phyloP scores from a whole-genome alignment of 2,329 filamentous ascomycete species.

The Fusarium hainanense region DNA sequence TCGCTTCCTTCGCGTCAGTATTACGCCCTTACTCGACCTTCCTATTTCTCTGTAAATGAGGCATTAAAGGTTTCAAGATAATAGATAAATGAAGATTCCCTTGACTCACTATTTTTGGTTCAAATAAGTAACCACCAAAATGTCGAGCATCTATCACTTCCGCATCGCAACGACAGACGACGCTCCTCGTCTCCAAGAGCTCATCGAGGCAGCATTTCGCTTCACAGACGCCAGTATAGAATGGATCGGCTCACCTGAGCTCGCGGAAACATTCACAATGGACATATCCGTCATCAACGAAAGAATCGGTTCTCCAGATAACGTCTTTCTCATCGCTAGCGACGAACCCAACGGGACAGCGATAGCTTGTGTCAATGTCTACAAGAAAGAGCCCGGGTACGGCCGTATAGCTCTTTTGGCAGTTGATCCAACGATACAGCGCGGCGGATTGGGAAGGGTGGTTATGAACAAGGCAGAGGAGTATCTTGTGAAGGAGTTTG shows the following conservation, averaged over 20 bases:
- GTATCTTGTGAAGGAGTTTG: conserved; percentile 47
- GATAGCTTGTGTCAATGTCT: conserved; percentile 47
- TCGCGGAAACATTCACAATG: conserved; percentile 77
- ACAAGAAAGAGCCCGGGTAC: conserved; percentile 36
- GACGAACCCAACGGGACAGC: conserved; percentile 22
- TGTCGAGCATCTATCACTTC: conserved; percentile 47
- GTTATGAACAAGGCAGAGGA: conserved; percentile 49
- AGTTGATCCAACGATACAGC: conserved; percentile 48
- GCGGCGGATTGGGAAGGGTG: conserved; percentile 49
- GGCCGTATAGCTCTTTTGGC: conserved; percentile 52
- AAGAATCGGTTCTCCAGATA: conserved; percentile 51
- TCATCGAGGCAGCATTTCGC: conserved; percentile 56
- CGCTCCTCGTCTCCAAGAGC: conserved; percentile 49
- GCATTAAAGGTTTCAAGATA: conserved; percentile 13
- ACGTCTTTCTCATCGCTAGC: conserved; percentile 48
- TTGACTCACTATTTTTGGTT: too few species aligned
- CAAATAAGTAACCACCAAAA: neutral
- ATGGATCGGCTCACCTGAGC: conserved; percentile 54
- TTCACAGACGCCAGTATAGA: conserved; percentile 51
- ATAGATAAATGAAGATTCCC: neutral
- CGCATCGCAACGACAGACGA: conserved; percentile 53
- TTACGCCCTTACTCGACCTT: conserved; percentile 25
- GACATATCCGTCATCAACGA: conserved; percentile 73
- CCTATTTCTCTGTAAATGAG: neutral
- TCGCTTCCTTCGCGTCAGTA: conserved; percentile 7